These are phyloP conservation scores for Vaccinium myrtillus DNA, from an alignment of 148 eudicot species.

Conservation along the genomic window DNA sequence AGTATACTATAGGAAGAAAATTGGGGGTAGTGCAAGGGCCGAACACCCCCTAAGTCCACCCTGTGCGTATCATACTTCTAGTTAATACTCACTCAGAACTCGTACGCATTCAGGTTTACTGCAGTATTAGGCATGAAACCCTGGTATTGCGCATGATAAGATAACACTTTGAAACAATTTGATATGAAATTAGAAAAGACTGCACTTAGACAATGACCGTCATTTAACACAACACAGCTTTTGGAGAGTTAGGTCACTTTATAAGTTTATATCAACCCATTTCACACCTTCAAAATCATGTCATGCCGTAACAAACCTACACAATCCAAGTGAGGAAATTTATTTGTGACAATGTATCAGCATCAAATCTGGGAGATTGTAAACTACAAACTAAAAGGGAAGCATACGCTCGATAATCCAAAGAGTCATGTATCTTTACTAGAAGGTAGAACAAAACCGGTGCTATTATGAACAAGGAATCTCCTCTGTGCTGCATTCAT, in stretches of 20 bases:
- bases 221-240: too few relatives aligned
- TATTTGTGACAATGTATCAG: background rate
- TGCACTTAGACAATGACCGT: too few relatives aligned
- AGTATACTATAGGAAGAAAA: too few relatives aligned
- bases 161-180: too few relatives aligned
- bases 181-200: too few relatives aligned
- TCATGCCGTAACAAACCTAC: background rate
- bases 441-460: background rate
- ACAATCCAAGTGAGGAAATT: conserved; percentile 1
- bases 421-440: background rate
- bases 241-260: background rate
- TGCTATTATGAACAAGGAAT: conserved; percentile 6
- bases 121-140: too few relatives aligned
- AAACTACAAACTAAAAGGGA: background rate
- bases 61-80: too few relatives aligned
- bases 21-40: too few relatives aligned
- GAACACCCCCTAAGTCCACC: too few relatives aligned
- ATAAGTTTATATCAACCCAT: background rate
- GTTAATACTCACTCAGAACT: too few relatives aligned
- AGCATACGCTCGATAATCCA: background rate
- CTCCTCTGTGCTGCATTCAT: background rate
- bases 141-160: too few relatives aligned
- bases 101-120: too few relatives aligned
- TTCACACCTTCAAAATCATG: background rate
- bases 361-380: background rate